Conservation (phyloP, 129 eudicot species). For the sunflower (Helianthus annuus) region DNA sequence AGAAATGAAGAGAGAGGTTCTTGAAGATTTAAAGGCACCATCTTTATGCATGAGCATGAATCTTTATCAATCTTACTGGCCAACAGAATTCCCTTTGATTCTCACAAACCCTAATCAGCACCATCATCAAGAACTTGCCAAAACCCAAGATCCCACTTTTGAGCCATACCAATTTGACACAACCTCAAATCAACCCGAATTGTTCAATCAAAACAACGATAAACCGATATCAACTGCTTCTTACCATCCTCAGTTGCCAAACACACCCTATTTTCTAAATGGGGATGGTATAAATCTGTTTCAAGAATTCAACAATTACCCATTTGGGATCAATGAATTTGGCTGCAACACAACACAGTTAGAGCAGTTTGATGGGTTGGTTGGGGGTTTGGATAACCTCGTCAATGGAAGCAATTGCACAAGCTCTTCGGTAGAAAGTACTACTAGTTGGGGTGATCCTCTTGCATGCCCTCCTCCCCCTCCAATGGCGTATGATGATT, state of each 20-base stretch:
- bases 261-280: slow-evolving; percentile 27
- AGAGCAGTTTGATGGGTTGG: slow-evolving; percentile 40
- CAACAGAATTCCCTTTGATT: slow-evolving; percentile 36
- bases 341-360: slow-evolving; percentile 31
- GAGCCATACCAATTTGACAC: slow-evolving; percentile 34
- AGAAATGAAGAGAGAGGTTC: slow-evolving; percentile 44
- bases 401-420: slow-evolving; percentile 46
- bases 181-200: slow-evolving; percentile 33
- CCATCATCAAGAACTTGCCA: slow-evolving; percentile 31
- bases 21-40: slow-evolving; percentile 30
- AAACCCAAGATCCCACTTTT: slow-evolving; percentile 39
- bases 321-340: slow-evolving; percentile 38
- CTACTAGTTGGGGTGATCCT: slow-evolving; percentile 51
- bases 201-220: slow-evolving; percentile 25
- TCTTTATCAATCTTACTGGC: slow-evolving; percentile 43
- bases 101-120: slow-evolving; percentile 28
- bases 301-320: slow-evolving; percentile 37
- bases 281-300: slow-evolving; percentile 24
- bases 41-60: slow-evolving; percentile 37
- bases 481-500: slow-evolving; percentile 37
- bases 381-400: slow-evolving; percentile 38
- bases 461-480: slow-evolving; percentile 31
- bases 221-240: slow-evolving; percentile 22
- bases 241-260: slow-evolving; percentile 37
- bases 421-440: slow-evolving; percentile 46